Base-by-base conservation (phyloP, 1,139 yeast species). In the Blastobotrys malaysiensis region DNA sequence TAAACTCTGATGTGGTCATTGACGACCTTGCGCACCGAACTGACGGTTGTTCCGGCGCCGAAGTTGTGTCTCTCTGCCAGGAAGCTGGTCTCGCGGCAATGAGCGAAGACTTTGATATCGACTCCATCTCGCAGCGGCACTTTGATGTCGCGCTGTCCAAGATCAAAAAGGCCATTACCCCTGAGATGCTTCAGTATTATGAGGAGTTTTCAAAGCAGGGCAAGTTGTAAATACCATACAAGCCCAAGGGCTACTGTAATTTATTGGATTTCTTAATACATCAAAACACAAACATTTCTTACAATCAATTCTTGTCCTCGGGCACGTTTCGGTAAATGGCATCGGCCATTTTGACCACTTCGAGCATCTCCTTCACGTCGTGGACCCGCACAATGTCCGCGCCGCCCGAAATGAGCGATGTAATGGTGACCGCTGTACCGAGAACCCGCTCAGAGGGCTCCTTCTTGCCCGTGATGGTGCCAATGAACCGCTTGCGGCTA, bases 41-140 rank as follows among this genome's bases (percentile, higher is more conserved):
- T 0, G 93, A 86, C 0, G 98, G 98, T 0, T 90, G 96, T 64
- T 89, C 97, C 0, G 99, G 99, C 47, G 97, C 99, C 0, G 99
- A 93, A 69, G 90, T 93, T 36, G 95, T 91, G 0, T 77, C 90
- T 45, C 70, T 91, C 22, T 88, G 97, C 63, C 98, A 91, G 67
- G 98, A 93, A 68, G 97, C 98, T 0, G 99, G 99, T 1, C 73
- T 93, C 36, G 81, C 88, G 9, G 97, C 98, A 0, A 85, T 93
- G 57, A 88, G 88, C 84, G 97, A 88, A 62, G 73, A 86, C 60
- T 70, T 79, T 13, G 73, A 78, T 2, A 80, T 88, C 5, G 67
- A 69, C 1, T 63, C 64, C 9, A 96, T 93, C 1, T 69, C 71
- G 24, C 74, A 73, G 59, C 73, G 73, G 31, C 97, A 93, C 68